Evolutionary conservation across 495 filamentous ascomycete species (phyloP).

Genomic region (Parachaetomium inaequale): DNA sequence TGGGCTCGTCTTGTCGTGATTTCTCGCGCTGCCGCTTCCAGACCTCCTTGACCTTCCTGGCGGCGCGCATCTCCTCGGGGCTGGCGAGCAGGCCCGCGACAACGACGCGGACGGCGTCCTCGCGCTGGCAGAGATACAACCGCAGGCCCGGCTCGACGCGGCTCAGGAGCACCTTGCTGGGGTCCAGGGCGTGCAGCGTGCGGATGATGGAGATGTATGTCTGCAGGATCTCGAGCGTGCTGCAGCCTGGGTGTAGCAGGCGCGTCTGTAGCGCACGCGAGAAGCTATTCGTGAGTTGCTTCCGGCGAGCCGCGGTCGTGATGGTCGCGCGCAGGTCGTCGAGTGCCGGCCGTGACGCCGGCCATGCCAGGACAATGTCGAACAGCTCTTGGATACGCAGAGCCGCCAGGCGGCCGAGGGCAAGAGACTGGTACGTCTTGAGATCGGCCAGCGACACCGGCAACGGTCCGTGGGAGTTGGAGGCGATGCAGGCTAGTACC

Average conservation of each 20-base stretch:
- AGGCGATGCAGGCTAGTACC: slow-evolving; percentile 47
- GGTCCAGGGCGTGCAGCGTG: slow-evolving; percentile 82
- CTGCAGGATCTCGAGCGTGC: slow-evolving; percentile 82
- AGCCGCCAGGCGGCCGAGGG: slow-evolving; percentile 69
- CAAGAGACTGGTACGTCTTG: slow-evolving; percentile 78
- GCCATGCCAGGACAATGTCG: slow-evolving; percentile 84
- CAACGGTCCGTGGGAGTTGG: slow-evolving; percentile 21
- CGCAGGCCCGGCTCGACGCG: slow-evolving; percentile 80
- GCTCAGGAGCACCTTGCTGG: slow-evolving; percentile 85
- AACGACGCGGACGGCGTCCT: slow-evolving; percentile 85
- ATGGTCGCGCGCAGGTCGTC: slow-evolving; percentile 63
- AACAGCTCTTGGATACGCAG: slow-evolving; percentile 81
- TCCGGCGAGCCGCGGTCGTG: slow-evolving; percentile 52
- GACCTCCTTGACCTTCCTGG: slow-evolving; percentile 37
- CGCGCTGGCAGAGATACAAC: slow-evolving; percentile 84
- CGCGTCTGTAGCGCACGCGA: slow-evolving; percentile 62
- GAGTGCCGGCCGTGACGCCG: slow-evolving; percentile 72
- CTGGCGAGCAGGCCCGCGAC: slow-evolving; percentile 80
- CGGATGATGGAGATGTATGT: slow-evolving; percentile 91
- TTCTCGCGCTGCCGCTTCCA: slow-evolving; percentile 20
- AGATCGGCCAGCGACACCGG: slow-evolving; percentile 57
- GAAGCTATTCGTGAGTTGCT: slow-evolving; percentile 69
- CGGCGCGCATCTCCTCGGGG: slow-evolving; percentile 42
- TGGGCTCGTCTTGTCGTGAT: no score
- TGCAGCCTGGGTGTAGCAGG: slow-evolving; percentile 81